These are phyloP conservation scores for Acanthamoeba triangularis DNA, from an alignment of 208 protist species.

Conservation along the genomic window DNA sequence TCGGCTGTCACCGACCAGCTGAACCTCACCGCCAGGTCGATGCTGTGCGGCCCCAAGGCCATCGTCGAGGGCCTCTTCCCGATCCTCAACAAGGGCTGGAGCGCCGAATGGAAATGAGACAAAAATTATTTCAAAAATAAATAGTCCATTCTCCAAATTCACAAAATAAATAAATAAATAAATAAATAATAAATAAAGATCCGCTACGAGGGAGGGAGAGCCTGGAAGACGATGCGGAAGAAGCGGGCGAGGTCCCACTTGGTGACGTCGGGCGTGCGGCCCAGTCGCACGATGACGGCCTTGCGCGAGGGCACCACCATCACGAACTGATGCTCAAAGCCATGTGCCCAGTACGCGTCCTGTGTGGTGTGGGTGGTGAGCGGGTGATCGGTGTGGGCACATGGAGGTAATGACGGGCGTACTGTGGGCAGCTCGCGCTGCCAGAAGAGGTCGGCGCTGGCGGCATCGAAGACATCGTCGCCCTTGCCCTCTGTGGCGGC, in stretches of 20 bases:
- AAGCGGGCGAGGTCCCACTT: constrained; percentile 25
- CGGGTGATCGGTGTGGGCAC: neutral
- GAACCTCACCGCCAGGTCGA: constrained; percentile 44
- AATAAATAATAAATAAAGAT: too few species aligned
- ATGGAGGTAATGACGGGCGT: too few species aligned
- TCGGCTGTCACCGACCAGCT: neutral
- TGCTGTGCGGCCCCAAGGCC: neutral
- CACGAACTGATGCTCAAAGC: constrained; percentile 11
- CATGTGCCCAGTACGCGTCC: constrained; percentile 2
- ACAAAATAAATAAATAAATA: neutral
- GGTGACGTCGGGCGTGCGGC: neutral
- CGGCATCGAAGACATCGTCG: neutral
- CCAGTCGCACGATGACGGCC: neutral
- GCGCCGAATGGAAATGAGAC: neutral
- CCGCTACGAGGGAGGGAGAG: too few species aligned
- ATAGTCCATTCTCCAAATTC: neutral
- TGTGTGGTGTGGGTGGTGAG: neutral
- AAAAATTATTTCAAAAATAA: neutral
- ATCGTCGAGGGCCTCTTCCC: neutral
- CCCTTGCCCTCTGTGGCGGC: neutral
- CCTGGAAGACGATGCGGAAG: constrained; percentile 10
- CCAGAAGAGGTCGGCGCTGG: neutral
- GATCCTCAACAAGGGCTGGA: constrained; percentile 36
- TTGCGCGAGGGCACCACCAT: constrained; percentile 16
- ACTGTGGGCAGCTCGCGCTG: neutral